Evolutionary conservation across 352 stramenopile genomes (phyloP).

Genomic region (Blastocystis sp.): DNA sequence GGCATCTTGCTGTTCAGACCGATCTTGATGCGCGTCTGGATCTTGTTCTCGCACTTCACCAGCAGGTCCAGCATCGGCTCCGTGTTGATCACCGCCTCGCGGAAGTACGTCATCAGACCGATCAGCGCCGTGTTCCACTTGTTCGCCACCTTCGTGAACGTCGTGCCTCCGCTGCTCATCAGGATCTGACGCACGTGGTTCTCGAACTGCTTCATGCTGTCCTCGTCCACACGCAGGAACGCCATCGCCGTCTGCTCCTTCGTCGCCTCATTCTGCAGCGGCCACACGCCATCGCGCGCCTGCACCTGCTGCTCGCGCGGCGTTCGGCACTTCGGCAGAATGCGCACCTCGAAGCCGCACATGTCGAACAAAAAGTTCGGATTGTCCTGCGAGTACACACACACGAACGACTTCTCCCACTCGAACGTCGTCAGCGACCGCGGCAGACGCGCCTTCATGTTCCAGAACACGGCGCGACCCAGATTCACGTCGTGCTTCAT

Average conservation of each 20-base stretch:
- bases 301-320: constrained; percentile 75
- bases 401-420: constrained; percentile 98
- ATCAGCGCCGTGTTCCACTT: constrained; percentile 87
- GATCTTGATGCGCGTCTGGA: constrained; percentile 99
- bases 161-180: constrained; percentile 96
- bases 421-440: constrained; percentile 94
- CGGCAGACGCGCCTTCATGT: constrained; percentile 97
- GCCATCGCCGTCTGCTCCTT: constrained; percentile 98
- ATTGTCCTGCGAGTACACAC: constrained; percentile 97
- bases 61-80: constrained; percentile 97
- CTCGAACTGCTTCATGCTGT: constrained; percentile 87
- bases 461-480: constrained; percentile 94
- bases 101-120: constrained; percentile 96
- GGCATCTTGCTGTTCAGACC: constrained; percentile 99
- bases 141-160: constrained; percentile 99
- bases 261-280: constrained; percentile 95
- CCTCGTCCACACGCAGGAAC: constrained; percentile 86
- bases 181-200: constrained; percentile 97
- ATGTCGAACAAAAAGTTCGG: constrained; percentile 99
- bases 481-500: constrained; percentile 99
- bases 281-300: constrained; percentile 97
- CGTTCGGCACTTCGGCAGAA: constrained; percentile 80
- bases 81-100: constrained; percentile 95
- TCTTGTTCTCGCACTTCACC: constrained; percentile 99
- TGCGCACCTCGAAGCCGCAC: constrained; percentile 92